Percentiles rank a stretch among this genome's conserved stretches.
Evolutionary conservation across 2,329 filamentous ascomycete genomes (phyloP).

Genomic region (Colletotrichum sp.): DNA sequence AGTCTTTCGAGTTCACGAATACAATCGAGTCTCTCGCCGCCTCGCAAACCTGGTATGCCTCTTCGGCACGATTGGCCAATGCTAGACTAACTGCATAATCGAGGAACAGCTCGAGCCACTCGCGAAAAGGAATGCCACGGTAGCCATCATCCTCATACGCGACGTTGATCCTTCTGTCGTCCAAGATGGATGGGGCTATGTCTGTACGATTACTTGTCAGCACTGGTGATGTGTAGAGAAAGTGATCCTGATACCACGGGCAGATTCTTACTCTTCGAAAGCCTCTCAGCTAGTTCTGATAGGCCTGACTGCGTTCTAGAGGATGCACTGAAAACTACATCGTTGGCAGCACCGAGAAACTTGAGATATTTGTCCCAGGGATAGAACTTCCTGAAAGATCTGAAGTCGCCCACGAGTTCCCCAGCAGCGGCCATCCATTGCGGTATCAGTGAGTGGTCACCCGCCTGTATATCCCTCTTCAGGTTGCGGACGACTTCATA

Average conservation of each 20-base stretch:
- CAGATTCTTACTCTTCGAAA: constrained; percentile 55
- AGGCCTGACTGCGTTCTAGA: constrained; percentile 27
- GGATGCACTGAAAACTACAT: constrained; percentile 21
- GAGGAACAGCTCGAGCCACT: constrained; percentile 90
- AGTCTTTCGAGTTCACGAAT: constrained; percentile 74
- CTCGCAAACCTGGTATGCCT: constrained; percentile 82
- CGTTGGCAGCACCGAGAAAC: constrained; percentile 50
- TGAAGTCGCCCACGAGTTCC: constrained; percentile 67
- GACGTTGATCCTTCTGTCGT: constrained; percentile 24
- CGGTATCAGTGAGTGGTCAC: constrained; percentile 47
- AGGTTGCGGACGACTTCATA: constrained; percentile 50
- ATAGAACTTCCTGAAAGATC: constrained; percentile 68
- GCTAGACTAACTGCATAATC: constrained; percentile 84
- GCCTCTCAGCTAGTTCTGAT: constrained; percentile 55
- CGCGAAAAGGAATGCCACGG: constrained; percentile 79
- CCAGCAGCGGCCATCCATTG: constrained; percentile 65
- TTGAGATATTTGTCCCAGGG: constrained; percentile 69
- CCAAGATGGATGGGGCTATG: constrained; percentile 30
- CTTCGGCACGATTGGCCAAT: constrained; percentile 66
- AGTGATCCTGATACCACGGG: not conserved
- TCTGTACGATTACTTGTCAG: constrained; percentile 24
- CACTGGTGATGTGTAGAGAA: not conserved
- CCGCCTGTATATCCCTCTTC: constrained; percentile 44
- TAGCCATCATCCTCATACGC: constrained; percentile 54
- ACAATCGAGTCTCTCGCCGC: constrained; percentile 81